Conservation (phyloP, 2,329 filamentous ascomycete species). For the Penicillium paneum region DNA sequence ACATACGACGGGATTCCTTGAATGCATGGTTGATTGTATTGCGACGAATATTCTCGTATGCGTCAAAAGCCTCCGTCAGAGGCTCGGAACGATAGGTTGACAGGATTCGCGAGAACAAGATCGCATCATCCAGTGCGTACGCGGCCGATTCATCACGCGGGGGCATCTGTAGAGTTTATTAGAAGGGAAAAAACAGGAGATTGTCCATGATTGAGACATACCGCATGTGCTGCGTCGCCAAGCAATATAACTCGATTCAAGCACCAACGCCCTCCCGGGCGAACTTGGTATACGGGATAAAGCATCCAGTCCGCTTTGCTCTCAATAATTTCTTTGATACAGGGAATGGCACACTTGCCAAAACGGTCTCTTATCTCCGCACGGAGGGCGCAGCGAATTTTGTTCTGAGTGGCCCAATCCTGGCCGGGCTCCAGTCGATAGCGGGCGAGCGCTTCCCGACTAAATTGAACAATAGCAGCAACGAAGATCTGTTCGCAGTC, state of each 20-base stretch:
- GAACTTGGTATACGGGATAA: slow-evolving; percentile 46
- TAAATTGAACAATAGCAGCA: slow-evolving; percentile 40
- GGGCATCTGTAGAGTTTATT: slow-evolving; percentile 41
- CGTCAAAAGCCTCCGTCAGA: slow-evolving; percentile 33
- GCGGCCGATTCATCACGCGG: slow-evolving; percentile 47
- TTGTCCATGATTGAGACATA: slow-evolving; percentile 22
- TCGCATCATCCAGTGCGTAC: slow-evolving; percentile 46
- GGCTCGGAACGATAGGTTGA: slow-evolving; percentile 33
- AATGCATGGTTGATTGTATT: slow-evolving; percentile 40
- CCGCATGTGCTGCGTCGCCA: slow-evolving; percentile 49
- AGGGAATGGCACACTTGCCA: slow-evolving; percentile 34
- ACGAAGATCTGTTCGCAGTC: slow-evolving; percentile 39
- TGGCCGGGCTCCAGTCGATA: slow-evolving; percentile 30
- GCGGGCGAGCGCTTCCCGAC: slow-evolving; percentile 25
- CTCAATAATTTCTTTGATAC: slow-evolving; percentile 37
- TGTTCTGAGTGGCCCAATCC: slow-evolving; percentile 34
- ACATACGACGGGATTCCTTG: slow-evolving; percentile 39
- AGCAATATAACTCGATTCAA: slow-evolving; percentile 42
- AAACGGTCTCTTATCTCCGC: slow-evolving; percentile 39
- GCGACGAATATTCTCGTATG: slow-evolving; percentile 40
- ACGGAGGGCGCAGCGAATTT: slow-evolving; percentile 36
- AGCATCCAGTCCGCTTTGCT: slow-evolving; percentile 40
- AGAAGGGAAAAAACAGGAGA: not conserved
- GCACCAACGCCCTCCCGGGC: slow-evolving; percentile 39
- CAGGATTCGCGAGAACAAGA: slow-evolving; percentile 43